Conservation (phyloP, 257 asterid species). For the Nicotiana sylvestris region DNA sequence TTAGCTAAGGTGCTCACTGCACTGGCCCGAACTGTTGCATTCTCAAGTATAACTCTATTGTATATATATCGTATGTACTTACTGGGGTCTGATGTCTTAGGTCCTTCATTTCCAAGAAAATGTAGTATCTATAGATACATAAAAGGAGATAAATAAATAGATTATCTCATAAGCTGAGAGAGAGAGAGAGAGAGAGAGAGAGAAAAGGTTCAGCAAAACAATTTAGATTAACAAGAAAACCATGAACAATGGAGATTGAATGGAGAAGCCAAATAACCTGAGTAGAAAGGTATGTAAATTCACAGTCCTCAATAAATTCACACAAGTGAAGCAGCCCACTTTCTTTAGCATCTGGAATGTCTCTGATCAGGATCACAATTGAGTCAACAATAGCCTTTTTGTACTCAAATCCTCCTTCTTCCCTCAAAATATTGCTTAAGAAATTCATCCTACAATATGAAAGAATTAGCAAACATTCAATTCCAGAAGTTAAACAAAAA, state of each 20-base stretch:
- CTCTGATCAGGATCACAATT: slow-evolving; percentile 89
- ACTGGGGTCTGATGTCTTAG: slow-evolving; percentile 91
- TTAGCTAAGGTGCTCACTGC: slow-evolving; percentile 96
- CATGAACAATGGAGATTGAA: neutral
- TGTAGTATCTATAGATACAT: slow-evolving; percentile 55
- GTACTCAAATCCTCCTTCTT: slow-evolving; percentile 96
- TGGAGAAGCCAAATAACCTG: slow-evolving; percentile 45
- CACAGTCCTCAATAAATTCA: slow-evolving; percentile 97
- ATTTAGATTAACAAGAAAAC: neutral
- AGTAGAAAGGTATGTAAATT: slow-evolving; percentile 94
- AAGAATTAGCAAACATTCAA: too few species aligned
- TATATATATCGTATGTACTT: slow-evolving; percentile 85
- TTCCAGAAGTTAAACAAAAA: too few species aligned
- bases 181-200: too few species aligned
- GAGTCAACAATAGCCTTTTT: slow-evolving; percentile 95
- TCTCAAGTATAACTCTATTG: slow-evolving; percentile 85
- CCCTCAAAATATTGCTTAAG: slow-evolving; percentile 90
- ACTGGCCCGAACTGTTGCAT: slow-evolving; percentile 93
- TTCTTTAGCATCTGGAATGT: slow-evolving; percentile 96
- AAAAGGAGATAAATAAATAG: neutral
- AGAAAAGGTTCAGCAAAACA: neutral
- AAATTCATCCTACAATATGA: slow-evolving; percentile 66
- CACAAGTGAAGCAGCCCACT: slow-evolving; percentile 85
- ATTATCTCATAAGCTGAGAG: neutral
- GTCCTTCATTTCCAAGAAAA: slow-evolving; percentile 96